Base-by-base conservation (phyloP, 116 monocot species). In the Cymodocea nodosa region DNA sequence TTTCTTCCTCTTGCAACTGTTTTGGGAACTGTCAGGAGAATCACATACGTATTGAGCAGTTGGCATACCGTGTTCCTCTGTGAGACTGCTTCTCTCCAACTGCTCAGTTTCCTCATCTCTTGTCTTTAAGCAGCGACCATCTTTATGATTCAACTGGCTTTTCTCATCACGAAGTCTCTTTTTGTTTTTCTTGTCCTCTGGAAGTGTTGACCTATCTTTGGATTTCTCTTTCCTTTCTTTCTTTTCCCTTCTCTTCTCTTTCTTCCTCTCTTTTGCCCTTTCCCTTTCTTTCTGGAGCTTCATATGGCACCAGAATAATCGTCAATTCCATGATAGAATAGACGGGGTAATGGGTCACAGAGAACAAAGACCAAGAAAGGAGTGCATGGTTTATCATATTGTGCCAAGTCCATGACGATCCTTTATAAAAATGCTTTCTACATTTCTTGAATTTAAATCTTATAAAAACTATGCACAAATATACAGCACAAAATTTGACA, bases 41-140 rank as follows among this genome's bases (percentile, higher is more conserved):
- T 70, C 70, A 51, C 60, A 61, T 5, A 40, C 23, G 61, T 63
- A 68, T 5, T 52, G 65, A 67, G 60, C 50, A 49, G 56, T 39
- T 1, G 86, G 73, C 15, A 60, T 23, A 0, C 78, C 79, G 23
- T 62, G 77, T 59, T 93, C 93, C 52, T 93, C 93, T 4, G 93
- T 80, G 54, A 93, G 78, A 48, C 84, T 75, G 51, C 93, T 93
- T 73, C 74, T 79, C 68, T 93, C 88, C 63, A 83, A 39, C 52
- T 81, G 80, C 23, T 92, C 87, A 25, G 11, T 13, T 0, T 50
- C 53, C 22, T 68, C 68, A 34, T 76, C 73, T 44, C 30, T 50
- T 3, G 48, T 60, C 35, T 71, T 75, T 35, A n/a, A 19, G 10
- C 6, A 0, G 40, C 36, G 12, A 19, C 52, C 17, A 50, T 60